phyloP scores from a whole-genome alignment of 345 rosid genomes.

The Combretum micranthum region DNA sequence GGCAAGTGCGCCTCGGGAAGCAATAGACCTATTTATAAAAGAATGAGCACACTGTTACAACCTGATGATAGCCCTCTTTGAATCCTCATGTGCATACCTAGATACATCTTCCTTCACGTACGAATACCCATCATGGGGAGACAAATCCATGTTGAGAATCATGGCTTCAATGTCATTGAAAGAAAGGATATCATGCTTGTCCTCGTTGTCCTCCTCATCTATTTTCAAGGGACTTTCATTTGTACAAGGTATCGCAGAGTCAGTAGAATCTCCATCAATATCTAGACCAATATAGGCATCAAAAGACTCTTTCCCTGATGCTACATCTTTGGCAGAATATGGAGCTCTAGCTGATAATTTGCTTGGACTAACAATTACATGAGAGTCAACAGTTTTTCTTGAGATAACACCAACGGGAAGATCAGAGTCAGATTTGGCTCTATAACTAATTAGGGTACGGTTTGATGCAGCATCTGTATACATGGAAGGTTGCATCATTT shows the following conservation, averaged over 20 bases:
- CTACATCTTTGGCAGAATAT: slow-evolving; percentile 9
- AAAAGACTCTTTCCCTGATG: slow-evolving; percentile 8
- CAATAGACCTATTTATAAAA: too few relatives aligned
- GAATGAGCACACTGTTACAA: too few relatives aligned
- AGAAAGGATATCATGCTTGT: slow-evolving; percentile 46
- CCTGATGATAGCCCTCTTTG: too few relatives aligned
- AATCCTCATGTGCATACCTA: too few relatives aligned
- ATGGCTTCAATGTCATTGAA: slow-evolving; percentile 56
- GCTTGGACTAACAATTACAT: slow-evolving; percentile 13
- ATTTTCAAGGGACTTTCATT: slow-evolving; percentile 22
- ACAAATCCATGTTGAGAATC: slow-evolving; percentile 16
- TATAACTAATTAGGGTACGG: slow-evolving; percentile 12
- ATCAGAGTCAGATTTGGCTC: slow-evolving; percentile 19
- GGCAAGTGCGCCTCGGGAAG: too few relatives aligned
- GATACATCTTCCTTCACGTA: slow-evolving; percentile 18
- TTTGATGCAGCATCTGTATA: too few relatives aligned
- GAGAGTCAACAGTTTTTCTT: slow-evolving; percentile 13
- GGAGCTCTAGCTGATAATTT: slow-evolving; percentile 14
- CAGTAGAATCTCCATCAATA: slow-evolving; percentile 13
- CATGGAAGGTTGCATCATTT: too few relatives aligned
- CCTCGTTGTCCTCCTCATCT: too few relatives aligned
- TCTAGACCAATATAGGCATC: slow-evolving; percentile 7
- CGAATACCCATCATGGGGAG: slow-evolving; percentile 10
- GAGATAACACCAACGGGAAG: slow-evolving; percentile 8
- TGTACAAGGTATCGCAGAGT: slow-evolving; percentile 12